These are phyloP conservation scores for Ajuga chamaepitys DNA, from an alignment of 257 asterid species.

Conservation along the genomic window DNA sequence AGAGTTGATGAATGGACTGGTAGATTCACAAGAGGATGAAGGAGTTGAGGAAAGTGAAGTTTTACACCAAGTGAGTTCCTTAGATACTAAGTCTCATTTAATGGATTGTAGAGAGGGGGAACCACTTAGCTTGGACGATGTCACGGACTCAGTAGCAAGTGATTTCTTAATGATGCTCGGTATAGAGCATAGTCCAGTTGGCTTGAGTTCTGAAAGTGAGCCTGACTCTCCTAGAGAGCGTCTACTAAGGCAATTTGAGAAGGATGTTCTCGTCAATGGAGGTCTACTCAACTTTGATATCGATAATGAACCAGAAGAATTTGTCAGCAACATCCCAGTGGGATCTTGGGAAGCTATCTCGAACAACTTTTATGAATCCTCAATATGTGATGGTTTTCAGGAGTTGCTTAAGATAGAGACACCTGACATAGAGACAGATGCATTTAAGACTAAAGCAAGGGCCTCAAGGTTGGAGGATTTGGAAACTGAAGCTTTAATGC, in stretches of 20 bases:
- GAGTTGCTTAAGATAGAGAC: slow-evolving; percentile 34
- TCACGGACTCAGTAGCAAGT: slow-evolving; percentile 52
- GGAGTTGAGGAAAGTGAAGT: slow-evolving; percentile 25
- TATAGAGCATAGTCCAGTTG: slow-evolving; percentile 64
- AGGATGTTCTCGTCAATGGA: slow-evolving; percentile 65
- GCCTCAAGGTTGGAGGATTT: slow-evolving; percentile 60
- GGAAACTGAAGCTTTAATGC: slow-evolving; percentile 87
- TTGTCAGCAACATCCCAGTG: slow-evolving; percentile 19
- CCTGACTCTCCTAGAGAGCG: slow-evolving; percentile 93
- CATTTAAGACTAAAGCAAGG: slow-evolving; percentile 30
- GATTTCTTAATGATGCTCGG: slow-evolving; percentile 84
- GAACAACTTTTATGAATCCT: slow-evolving; percentile 24
- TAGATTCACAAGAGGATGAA: slow-evolving; percentile 45
- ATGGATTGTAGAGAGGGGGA: slow-evolving; percentile 31
- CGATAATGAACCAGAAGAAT: slow-evolving; percentile 33
- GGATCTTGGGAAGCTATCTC: slow-evolving; percentile 48
- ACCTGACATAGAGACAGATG: slow-evolving; percentile 34
- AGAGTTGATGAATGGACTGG: slow-evolving; percentile 36
- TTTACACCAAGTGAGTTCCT: slow-evolving; percentile 24
- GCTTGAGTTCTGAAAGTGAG: slow-evolving; percentile 80
- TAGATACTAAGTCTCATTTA: slow-evolving; percentile 25
- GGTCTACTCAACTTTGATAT: slow-evolving; percentile 54
- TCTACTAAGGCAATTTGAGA: slow-evolving; percentile 78
- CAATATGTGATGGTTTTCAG: slow-evolving; percentile 23
- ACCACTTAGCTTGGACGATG: slow-evolving; percentile 53